Evolutionary conservation across 2,329 filamentous ascomycete genomes (phyloP), one percentile per base, ranked within the genome.

Genomic region (Fusarium irregulare): DNA sequence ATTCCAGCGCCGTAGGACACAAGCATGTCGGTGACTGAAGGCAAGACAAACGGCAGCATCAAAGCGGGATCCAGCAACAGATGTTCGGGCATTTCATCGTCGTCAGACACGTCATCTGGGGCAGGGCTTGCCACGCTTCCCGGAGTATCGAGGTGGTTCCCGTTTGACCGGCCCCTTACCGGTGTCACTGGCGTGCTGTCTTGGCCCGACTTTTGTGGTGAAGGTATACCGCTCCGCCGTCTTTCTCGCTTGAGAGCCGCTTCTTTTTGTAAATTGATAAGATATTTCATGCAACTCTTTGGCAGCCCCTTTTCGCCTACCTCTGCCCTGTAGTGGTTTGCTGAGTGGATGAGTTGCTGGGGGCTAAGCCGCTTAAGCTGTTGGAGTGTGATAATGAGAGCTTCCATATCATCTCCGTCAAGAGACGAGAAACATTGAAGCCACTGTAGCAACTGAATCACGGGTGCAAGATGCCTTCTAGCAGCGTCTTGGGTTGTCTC

Each of bases 11-110:
- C 96, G 76, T 97, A 99, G 71, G 91, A 95, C 49, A 99, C 89
- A 49, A 98, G 86, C 96, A 99, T 99, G 79, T 99, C 96, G 27
- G 94, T 98, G 60, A 93, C 96, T 3, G 95, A 97, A 3, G 96
- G 96, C 28, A 99, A 84, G n/a, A 92, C 92, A 78, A 99, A 99
- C 0, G 96, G 96, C 27, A 99, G 86, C 87, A 98, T 97, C 64
- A 97, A 84, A 4, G 94, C 92, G 5, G 95, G 93, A 76, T 98
- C 94, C 56, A 98, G 82, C 45, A 98, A 88, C 37, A 98, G 85
- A 64, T 92, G 87, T 72, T 93, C 89, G 0, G 92, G 91, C 16
- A 89, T 84, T 64, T 93, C 90, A 46, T 91, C 89, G 12, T 91
- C 88, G 18, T 91, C 89, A 3, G 79, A 81, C 30, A 73, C 76